Percentiles rank a stretch among this genome's conserved stretches.
Evolutionary conservation across 2,329 filamentous ascomycete genomes (phyloP).

Genomic region (Alternaria arborescens): DNA sequence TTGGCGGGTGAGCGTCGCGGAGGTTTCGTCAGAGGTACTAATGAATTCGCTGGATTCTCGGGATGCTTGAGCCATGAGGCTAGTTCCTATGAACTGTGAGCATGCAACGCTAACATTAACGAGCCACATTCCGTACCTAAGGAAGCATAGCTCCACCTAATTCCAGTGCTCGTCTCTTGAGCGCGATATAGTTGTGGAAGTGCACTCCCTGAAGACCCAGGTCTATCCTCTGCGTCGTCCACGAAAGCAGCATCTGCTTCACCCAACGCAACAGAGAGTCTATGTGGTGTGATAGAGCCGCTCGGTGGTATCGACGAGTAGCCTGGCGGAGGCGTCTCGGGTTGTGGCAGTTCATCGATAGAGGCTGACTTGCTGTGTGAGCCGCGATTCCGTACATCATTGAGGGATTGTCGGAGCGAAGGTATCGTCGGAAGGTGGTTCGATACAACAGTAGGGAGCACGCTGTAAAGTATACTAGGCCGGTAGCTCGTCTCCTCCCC

Average conservation of each 20-base stretch:
- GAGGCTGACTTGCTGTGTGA: conserved; percentile 26
- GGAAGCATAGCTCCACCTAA: conserved; percentile 62
- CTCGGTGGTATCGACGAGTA: conserved; percentile 43
- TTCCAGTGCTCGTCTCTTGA: conserved; percentile 49
- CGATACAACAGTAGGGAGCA: conserved; percentile 64
- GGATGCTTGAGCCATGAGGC: conserved; percentile 57
- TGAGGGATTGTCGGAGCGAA: conserved; percentile 55
- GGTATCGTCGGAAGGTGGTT: conserved; percentile 61
- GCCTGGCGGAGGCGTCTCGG: conserved; percentile 50
- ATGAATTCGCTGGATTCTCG: conserved; percentile 54
- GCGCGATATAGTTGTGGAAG: conserved; percentile 29
- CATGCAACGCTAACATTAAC: not conserved
- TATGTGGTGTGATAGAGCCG: conserved; percentile 30
- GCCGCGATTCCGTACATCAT: conserved; percentile 33
- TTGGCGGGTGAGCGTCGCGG: conserved; percentile 63
- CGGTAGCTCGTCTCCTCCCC: conserved; percentile 18
- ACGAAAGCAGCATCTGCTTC: conserved; percentile 35
- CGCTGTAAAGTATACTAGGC: conserved; percentile 61
- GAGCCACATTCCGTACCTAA: conserved; percentile 50
- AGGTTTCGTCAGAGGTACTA: conserved; percentile 41
- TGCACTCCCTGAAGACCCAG: conserved; percentile 31
- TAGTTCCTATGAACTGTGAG: conserved; percentile 52
- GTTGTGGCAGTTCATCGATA: conserved; percentile 28
- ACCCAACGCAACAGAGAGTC: conserved; percentile 24
- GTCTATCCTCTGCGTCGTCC: conserved; percentile 38